Conservation (phyloP, 139 green algal genomes). For the Micromonas pusilla region DNA sequence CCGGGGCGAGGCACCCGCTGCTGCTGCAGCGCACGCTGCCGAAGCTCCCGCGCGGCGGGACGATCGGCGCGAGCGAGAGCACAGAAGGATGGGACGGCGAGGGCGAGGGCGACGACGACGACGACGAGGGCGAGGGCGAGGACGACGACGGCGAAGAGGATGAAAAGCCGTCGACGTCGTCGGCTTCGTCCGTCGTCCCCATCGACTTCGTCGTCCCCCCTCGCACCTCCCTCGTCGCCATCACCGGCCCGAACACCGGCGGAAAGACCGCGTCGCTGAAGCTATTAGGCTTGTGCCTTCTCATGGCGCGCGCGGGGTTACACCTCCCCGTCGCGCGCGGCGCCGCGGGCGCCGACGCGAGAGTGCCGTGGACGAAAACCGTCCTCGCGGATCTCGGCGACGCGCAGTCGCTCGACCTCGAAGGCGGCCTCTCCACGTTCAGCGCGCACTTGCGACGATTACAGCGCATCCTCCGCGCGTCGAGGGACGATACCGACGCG, state of each 20-base stretch:
- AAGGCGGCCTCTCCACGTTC: constrained; percentile 82
- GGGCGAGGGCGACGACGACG: neutral
- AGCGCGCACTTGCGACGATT: constrained; percentile 65
- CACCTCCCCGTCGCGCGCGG: constrained; percentile 50
- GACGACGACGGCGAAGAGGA: neutral
- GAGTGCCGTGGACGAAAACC: neutral
- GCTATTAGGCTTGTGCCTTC: constrained; percentile 64
- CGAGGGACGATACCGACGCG: neutral
- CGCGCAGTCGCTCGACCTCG: constrained; percentile 70
- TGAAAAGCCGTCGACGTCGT: neutral
- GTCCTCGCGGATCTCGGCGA: constrained; percentile 85
- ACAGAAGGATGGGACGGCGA: neutral
- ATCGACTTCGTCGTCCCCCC: constrained; percentile 50
- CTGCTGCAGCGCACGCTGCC: constrained; percentile 32
- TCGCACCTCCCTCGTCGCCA: constrained; percentile 46
- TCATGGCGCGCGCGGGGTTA: constrained; percentile 73
- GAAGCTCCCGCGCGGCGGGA: neutral
- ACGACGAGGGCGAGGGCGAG: constrained; percentile 5
- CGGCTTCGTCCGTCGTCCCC: constrained; percentile 30
- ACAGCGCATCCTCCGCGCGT: constrained; percentile 37
- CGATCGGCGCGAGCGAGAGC: neutral
- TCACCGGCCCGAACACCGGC: constrained; percentile 87
- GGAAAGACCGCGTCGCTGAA: constrained; percentile 93
- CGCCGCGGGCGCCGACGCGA: neutral
- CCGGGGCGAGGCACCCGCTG: constrained; percentile 33